phyloP scores from a whole-genome alignment of 176 grass and related monocot species.

The Avena insularis region DNA sequence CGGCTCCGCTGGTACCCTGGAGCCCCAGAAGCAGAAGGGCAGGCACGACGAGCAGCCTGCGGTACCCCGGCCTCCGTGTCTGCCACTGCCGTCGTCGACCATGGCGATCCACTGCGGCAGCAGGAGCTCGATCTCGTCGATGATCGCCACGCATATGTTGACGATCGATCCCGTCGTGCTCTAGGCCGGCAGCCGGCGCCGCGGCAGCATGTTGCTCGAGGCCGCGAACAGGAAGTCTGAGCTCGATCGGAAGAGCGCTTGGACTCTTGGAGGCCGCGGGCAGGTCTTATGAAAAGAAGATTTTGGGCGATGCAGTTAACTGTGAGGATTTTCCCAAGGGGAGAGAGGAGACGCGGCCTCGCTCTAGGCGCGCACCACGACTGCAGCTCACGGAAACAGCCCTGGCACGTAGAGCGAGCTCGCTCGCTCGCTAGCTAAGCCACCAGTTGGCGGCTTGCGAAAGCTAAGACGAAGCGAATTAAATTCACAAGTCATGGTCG shows the following conservation, averaged over 20 bases:
- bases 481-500: constrained; percentile 12
- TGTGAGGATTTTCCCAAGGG: neutral
- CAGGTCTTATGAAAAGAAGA: neutral
- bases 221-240: neutral
- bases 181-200: neutral
- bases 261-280: neutral
- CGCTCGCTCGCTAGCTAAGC: constrained; percentile 3
- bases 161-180: neutral
- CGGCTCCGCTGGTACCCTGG: neutral
- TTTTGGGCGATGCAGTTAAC: neutral
- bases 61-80: neutral
- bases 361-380: constrained; percentile 13
- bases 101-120: neutral
- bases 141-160: neutral
- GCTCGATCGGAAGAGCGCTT: neutral
- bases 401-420: constrained; percentile 10
- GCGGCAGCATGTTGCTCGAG: neutral
- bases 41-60: constrained; percentile 25
- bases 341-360: neutral
- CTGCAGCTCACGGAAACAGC: constrained; percentile 19
- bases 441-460: constrained; percentile 30
- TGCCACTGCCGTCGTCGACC: neutral
- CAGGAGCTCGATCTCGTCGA: neutral
- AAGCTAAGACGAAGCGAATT: neutral
- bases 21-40: constrained; percentile 40